Percentiles rank a stretch among this genome's conserved stretches.
phyloP scores from a whole-genome alignment of 2,329 filamentous ascomycete species.

The Aspergillus transmontanensis region DNA sequence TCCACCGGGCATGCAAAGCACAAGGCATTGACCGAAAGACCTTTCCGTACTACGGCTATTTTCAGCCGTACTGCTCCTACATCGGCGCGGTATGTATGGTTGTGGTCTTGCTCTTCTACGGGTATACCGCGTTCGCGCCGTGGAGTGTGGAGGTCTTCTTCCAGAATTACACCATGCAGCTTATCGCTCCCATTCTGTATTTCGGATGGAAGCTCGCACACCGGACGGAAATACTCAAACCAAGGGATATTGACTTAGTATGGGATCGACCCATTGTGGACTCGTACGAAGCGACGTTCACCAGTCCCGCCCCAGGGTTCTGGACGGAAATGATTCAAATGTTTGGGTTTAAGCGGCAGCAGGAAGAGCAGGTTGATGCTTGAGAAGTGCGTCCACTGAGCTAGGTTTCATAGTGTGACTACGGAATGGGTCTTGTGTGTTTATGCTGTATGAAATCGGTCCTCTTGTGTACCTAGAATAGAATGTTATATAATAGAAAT shows the following conservation, averaged over 20 bases:
- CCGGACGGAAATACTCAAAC: constrained; percentile 57
- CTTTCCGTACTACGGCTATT: constrained; percentile 66
- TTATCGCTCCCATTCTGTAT: constrained; percentile 66
- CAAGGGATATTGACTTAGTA: constrained; percentile 60
- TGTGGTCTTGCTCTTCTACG: constrained; percentile 70
- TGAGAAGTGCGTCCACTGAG: neutral
- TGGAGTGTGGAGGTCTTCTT: constrained; percentile 69
- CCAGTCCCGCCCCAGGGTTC: neutral
- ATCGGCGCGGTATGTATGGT: constrained; percentile 63
- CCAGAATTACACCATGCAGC: constrained; percentile 68
- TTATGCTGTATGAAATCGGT: too few species aligned
- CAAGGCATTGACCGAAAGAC: constrained; percentile 68
- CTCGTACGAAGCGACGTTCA: neutral
- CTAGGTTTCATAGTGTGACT: neutral
- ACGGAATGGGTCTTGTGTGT: neutral
- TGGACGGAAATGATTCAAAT: neutral
- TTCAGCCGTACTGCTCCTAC: constrained; percentile 71
- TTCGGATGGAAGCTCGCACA: constrained; percentile 68
- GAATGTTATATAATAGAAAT: too few species aligned
- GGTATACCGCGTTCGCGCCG: constrained; percentile 68
- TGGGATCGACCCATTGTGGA: neutral
- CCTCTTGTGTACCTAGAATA: too few species aligned
- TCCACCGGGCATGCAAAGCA: constrained; percentile 65
- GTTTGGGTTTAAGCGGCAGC: neutral
- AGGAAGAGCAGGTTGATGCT: neutral